These are phyloP conservation scores for Stagonosporopsis rhizophila DNA, from an alignment of 2,329 filamentous ascomycete species.

Conservation along the genomic window DNA sequence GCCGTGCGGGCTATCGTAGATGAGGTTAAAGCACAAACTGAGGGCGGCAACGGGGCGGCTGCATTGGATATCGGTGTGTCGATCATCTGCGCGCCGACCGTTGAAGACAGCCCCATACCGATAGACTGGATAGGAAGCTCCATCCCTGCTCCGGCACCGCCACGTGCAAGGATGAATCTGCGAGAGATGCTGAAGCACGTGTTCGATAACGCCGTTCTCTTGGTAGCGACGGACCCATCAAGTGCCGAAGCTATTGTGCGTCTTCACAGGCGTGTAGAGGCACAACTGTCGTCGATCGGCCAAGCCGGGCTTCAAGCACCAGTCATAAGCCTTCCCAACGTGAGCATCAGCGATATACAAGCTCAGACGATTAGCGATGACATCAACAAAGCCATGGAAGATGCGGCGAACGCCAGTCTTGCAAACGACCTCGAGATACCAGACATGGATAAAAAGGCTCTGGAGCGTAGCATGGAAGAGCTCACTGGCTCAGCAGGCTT, in stretches of 20 bases:
- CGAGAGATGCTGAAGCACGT: conserved; percentile 66
- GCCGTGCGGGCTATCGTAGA: conserved; percentile 70
- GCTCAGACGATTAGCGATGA: conserved; percentile 38
- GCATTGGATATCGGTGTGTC: conserved; percentile 74
- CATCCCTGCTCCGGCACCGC: conserved; percentile 33
- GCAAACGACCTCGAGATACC: conserved; percentile 42
- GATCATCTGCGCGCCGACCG: conserved; percentile 70
- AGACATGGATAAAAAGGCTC: conserved; percentile 42
- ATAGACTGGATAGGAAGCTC: conserved; percentile 45
- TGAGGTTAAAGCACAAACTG: conserved; percentile 69
- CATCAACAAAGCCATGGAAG: conserved; percentile 46
- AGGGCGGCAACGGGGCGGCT: conserved; percentile 64
- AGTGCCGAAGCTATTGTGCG: conserved; percentile 69
- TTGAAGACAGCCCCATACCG: conserved; percentile 46
- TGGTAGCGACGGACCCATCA: conserved; percentile 63
- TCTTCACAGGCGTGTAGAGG: conserved; percentile 69
- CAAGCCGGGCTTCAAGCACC: conserved; percentile 34
- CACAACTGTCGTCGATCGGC: conserved; percentile 58
- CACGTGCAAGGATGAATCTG: conserved; percentile 59
- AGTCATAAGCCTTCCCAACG: conserved; percentile 37
- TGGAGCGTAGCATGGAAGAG: conserved; percentile 43
- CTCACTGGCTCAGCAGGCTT: conserved; percentile 37
- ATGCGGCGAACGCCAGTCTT: conserved; percentile 43
- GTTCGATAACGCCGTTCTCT: conserved; percentile 64
- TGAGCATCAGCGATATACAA: conserved; percentile 39